phyloP scores from a whole-genome alignment of 257 asterid species.

The Ehretia macrophylla region DNA sequence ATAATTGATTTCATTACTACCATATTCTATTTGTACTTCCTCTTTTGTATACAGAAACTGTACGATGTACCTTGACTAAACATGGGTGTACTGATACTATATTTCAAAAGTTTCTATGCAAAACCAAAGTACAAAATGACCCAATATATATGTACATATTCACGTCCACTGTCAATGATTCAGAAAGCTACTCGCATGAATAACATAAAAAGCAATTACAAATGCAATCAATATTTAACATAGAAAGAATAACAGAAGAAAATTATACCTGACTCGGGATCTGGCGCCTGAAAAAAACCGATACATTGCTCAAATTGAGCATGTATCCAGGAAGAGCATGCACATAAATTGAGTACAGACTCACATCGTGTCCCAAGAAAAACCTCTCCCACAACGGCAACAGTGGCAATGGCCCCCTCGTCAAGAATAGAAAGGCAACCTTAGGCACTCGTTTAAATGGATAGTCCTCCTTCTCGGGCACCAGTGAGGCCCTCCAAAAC shows the following conservation, averaged over 20 bases:
- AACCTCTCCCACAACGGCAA: slow-evolving; percentile 92
- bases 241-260: slow-evolving; percentile 11
- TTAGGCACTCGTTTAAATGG: slow-evolving; percentile 72
- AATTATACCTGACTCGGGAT: slow-evolving; percentile 75
- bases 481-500: slow-evolving; percentile 95
- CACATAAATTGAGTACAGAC: slow-evolving; percentile 63
- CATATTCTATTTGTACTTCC: no score
- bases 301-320: slow-evolving; percentile 53
- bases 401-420: slow-evolving; percentile 81
- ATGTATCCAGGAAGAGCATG: slow-evolving; percentile 67
- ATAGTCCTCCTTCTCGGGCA: slow-evolving; percentile 65
- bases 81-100: no score
- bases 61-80: no score
- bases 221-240: slow-evolving; percentile 9
- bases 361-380: slow-evolving; percentile 56
- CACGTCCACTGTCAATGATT: no score
- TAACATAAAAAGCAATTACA: slow-evolving; percentile 10
- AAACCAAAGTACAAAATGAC: no score
- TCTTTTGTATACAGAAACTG: no score
- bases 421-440: slow-evolving; percentile 88
- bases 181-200: neutral
- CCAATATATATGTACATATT: no score
- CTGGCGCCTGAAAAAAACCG: slow-evolving; percentile 70
- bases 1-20: no score
- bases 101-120: no score